Percentiles rank a stretch among this genome's conserved stretches.
Conservation (phyloP, 2,329 filamentous ascomycete genomes). For the Orbilia javanica region DNA sequence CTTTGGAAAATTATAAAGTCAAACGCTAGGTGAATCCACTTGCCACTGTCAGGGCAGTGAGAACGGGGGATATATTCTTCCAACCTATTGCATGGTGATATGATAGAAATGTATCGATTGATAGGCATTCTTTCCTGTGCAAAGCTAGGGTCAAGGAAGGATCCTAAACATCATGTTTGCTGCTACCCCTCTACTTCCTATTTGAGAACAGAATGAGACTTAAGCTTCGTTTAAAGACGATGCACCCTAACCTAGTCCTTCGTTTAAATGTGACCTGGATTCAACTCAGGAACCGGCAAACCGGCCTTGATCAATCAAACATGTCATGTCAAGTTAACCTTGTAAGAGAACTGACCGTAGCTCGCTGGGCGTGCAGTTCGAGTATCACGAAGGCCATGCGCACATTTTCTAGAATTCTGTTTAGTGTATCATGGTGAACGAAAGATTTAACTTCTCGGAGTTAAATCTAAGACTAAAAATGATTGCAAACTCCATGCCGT, state of each 20-base stretch:
- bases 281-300: conserved; percentile 3
- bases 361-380: too few species aligned
- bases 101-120: background rate
- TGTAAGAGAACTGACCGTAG: background rate
- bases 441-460: background rate
- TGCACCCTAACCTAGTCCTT: background rate
- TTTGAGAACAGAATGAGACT: conserved; percentile 3
- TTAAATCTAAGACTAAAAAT: background rate
- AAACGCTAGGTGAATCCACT: background rate
- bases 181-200: background rate
- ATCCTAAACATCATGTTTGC: conserved; percentile 2
- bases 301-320: background rate
- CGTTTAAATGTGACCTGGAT: conserved; percentile 2
- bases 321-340: background rate
- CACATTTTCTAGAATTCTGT: background rate
- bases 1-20: background rate
- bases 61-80: background rate
- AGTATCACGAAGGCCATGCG: background rate
- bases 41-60: background rate
- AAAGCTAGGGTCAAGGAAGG: background rate
- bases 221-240: background rate
- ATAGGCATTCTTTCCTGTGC: background rate
- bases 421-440: background rate
- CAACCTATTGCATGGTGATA: background rate
- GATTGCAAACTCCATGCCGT: too few species aligned